Percentiles rank a stretch among this genome's conserved stretches.
phyloP scores from a whole-genome alignment of 83 land plant genomes.

The Diphasiastrum complanatum region DNA sequence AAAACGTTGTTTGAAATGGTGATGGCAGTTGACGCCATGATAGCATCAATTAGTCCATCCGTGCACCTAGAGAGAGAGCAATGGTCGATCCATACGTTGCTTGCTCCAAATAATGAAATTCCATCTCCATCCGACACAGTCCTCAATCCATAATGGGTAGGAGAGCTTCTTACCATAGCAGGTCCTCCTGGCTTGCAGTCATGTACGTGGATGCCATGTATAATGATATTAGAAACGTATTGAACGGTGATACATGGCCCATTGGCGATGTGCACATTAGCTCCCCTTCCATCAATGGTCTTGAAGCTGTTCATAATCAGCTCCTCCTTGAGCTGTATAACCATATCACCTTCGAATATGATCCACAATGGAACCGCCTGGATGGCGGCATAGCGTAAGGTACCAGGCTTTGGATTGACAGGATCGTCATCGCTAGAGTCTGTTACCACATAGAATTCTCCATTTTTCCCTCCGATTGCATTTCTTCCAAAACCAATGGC shows the following conservation, averaged over 20 bases:
- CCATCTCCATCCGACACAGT: constrained; percentile 26
- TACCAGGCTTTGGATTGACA: constrained; percentile 17
- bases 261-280: constrained; percentile 18
- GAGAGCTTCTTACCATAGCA: constrained; percentile 27
- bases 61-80: constrained; percentile 18
- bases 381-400: constrained; percentile 20
- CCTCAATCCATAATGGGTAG: constrained; percentile 14
- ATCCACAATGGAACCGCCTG: constrained; percentile 22
- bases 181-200: constrained; percentile 18
- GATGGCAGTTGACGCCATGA: constrained; percentile 21
- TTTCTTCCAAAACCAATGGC: constrained; percentile 19
- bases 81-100: constrained; percentile 27
- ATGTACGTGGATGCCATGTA: not conserved
- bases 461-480: constrained; percentile 20
- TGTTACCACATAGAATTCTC: constrained; percentile 17
- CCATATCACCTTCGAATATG: constrained; percentile 17
- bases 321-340: constrained; percentile 15
- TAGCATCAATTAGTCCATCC: constrained; percentile 28
- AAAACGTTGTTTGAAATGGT: constrained; percentile 26
- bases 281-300: constrained; percentile 26
- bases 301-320: constrained; percentile 26
- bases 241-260: constrained; percentile 18
- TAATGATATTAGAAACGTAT: not conserved
- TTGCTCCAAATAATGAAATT: constrained; percentile 7
- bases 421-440: constrained; percentile 17